Evolutionary conservation across 2,329 filamentous ascomycete species (phyloP).

Genomic region (Diaporthe batatas): DNA sequence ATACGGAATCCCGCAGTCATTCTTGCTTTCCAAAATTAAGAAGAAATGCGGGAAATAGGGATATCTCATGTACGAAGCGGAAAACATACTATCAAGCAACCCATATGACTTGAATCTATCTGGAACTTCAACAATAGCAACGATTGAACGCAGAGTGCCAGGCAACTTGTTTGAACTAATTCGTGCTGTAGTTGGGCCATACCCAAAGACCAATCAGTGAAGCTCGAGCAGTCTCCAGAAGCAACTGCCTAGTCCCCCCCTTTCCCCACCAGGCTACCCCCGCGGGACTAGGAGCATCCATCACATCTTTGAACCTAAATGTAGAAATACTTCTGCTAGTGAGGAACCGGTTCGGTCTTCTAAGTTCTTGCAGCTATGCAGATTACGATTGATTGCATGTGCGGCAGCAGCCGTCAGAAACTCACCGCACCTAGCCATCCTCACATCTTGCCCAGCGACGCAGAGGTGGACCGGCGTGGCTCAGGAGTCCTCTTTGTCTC

Average conservation of each 20-base stretch:
- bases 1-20: too few species aligned
- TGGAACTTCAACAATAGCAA: neutral
- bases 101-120: neutral
- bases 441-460: conserved; percentile 44
- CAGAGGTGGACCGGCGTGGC: conserved; percentile 46
- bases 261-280: neutral
- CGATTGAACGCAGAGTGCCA: neutral
- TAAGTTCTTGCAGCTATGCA: neutral
- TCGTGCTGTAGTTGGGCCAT: neutral
- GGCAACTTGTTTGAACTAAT: neutral
- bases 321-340: neutral
- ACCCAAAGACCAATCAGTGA: neutral
- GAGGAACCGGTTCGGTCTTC: neutral
- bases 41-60: neutral
- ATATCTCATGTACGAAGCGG: neutral
- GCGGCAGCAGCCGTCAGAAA: conserved; percentile 11
- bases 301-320: neutral
- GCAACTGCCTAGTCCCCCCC: neutral
- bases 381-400: conserved; percentile 12
- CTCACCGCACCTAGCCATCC: neutral
- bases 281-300: neutral
- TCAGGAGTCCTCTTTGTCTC: conserved; percentile 56
- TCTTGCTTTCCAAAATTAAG: neutral
- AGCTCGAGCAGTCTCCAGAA: too few species aligned
- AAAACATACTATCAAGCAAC: neutral